Evolutionary conservation across 192 early-diverging fungal species (phyloP).

Genomic region (Coemansia sp.): DNA sequence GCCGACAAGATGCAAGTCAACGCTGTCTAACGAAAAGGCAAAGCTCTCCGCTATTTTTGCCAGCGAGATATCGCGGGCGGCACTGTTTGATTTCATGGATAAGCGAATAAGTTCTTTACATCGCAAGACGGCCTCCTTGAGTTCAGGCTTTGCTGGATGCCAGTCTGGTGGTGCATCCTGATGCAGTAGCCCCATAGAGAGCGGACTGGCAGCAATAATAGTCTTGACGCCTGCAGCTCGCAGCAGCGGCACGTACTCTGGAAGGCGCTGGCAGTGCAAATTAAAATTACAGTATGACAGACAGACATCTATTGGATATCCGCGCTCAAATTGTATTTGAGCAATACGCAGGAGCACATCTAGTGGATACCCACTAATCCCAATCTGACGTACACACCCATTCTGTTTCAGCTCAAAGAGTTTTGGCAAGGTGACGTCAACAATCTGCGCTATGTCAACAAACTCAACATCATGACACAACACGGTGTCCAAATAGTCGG

Average conservation of each 20-base stretch:
- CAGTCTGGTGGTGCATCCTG: constrained; percentile 57
- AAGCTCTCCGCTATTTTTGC: constrained; percentile 57
- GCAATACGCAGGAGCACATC: constrained; percentile 61
- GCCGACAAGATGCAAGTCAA: constrained; percentile 43
- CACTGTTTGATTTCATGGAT: background rate
- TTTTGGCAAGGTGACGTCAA: constrained; percentile 58
- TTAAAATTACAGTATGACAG: constrained; percentile 72
- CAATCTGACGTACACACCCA: constrained; percentile 65
- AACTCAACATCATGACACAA: constrained; percentile 79
- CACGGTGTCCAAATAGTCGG: constrained; percentile 69
- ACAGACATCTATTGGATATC: constrained; percentile 61
- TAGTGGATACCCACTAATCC: constrained; percentile 70
- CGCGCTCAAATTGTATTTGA: constrained; percentile 54
- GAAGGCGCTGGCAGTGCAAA: constrained; percentile 61
- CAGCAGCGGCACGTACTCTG: constrained; percentile 55
- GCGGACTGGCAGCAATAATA: constrained; percentile 66
- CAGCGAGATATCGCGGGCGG: constrained; percentile 30
- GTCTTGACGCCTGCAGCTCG: constrained; percentile 57
- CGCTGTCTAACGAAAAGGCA: constrained; percentile 24
- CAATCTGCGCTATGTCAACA: constrained; percentile 57
- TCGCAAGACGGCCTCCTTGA: constrained; percentile 54
- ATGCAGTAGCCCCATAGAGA: constrained; percentile 70
- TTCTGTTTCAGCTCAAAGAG: constrained; percentile 54
- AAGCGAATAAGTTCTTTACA: constrained; percentile 46
- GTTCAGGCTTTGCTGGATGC: constrained; percentile 64